These are phyloP conservation scores for Phaeosphaeriaceae sp. DNA, from an alignment of 2,329 filamentous ascomycete species.

Conservation along the genomic window DNA sequence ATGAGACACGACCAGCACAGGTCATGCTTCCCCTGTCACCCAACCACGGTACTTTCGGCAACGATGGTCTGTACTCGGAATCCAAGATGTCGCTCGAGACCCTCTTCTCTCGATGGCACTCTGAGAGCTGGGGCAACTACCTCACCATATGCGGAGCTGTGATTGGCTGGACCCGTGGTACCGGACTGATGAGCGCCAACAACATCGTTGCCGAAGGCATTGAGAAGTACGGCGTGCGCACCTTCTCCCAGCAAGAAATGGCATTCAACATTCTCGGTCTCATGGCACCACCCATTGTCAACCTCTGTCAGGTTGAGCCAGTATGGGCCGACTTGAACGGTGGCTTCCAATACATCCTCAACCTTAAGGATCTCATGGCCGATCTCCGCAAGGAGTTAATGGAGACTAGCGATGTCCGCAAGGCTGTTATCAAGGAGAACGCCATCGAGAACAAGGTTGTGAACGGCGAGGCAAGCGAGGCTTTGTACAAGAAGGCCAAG, in stretches of 20 bases:
- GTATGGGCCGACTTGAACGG: constrained; percentile 98
- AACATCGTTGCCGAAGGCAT: constrained; percentile 97
- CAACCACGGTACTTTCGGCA: constrained; percentile 98
- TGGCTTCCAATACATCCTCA: constrained; percentile 95
- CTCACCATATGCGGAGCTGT: constrained; percentile 98
- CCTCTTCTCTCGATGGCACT: constrained; percentile 97
- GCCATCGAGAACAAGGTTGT: constrained; percentile 96
- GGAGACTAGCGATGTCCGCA: constrained; percentile 91
- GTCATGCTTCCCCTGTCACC: constrained; percentile 95
- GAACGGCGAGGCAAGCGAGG: constrained; percentile 91
- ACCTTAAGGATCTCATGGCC: constrained; percentile 93
- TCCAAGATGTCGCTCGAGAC: constrained; percentile 97
- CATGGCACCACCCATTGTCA: constrained; percentile 92
- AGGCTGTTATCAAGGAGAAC: constrained; percentile 93
- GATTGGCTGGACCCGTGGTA: constrained; percentile 98
- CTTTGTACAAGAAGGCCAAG: constrained; percentile 91
- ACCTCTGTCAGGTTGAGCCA: constrained; percentile 93
- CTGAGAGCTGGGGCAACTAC: constrained; percentile 96
- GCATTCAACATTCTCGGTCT: constrained; percentile 97
- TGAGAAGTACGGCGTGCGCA: constrained; percentile 94
- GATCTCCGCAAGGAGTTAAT: constrained; percentile 92
- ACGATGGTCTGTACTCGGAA: constrained; percentile 96
- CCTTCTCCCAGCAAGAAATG: constrained; percentile 99
- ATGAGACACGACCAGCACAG: constrained; percentile 94
- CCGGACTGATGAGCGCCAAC: constrained; percentile 96